Evolutionary conservation across 2,329 filamentous ascomycete species (phyloP).

Genomic region (Aspergillus pseudotamarii): DNA sequence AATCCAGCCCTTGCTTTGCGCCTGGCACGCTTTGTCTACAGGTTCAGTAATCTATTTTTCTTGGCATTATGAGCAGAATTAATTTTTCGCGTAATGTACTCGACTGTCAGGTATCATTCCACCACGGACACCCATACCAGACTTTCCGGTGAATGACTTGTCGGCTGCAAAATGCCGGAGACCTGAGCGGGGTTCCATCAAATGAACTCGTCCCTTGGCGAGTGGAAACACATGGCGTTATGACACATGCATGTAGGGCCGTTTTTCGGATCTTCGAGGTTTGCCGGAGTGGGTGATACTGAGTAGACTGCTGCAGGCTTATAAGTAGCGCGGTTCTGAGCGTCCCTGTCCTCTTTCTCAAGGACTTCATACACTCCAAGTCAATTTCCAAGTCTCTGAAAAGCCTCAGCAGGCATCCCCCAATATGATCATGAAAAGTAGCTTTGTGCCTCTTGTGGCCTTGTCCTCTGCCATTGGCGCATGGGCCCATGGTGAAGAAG

Average conservation of each 20-base stretch:
- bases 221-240: background rate
- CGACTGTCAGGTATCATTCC: background rate
- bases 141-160: background rate
- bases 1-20: background rate
- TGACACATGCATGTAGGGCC: background rate
- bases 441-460: constrained; percentile 15
- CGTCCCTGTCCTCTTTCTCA: background rate
- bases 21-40: background rate
- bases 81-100: background rate
- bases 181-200: background rate
- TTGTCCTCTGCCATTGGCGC: background rate
- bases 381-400: background rate
- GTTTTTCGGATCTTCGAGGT: background rate
- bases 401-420: background rate
- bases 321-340: background rate
- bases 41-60: constrained; percentile 4
- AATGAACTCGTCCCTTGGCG: background rate
- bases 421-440: constrained; percentile 4
- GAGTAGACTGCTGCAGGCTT: background rate
- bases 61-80: background rate
- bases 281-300: background rate
- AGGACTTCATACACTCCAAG: background rate
- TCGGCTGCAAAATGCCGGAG: background rate
- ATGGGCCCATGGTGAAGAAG: constrained; percentile 16
- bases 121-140: background rate